Evolutionary conservation across 2,329 filamentous ascomycete genomes (phyloP), one percentile per base, ranked within the genome.

Genomic region (Lachnellula willkommii): DNA sequence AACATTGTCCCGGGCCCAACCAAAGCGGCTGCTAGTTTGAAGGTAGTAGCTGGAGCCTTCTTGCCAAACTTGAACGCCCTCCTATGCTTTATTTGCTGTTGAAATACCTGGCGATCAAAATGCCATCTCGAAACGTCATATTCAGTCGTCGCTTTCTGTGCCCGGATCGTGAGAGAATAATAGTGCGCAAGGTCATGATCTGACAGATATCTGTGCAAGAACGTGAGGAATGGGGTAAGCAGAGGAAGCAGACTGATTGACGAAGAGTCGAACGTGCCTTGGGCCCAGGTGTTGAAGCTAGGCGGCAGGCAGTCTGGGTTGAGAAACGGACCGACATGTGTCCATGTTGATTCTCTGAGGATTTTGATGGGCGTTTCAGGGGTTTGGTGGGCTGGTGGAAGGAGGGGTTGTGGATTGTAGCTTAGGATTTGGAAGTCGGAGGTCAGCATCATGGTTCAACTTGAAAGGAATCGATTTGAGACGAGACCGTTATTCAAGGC

Each of bases 111-210:
- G 17, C 50, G 11, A 39, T 56, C 54, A 45, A 53, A 15, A 50
- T 56, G 54, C 54, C 54, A 56, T 28, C 54, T 52, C 17, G 54
- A 45, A n/a, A 43, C 45, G 26, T 56, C 54, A 15, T 49, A 53
- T 5, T 56, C 54, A 32, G 17, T 9, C 4, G 49, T 56, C 11
- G 43, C 17, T 39, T 53, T 56, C 17, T 56, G 54, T 3, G 50
- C 49, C 8, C 54, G 49, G 12, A 56, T 53, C 12, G 48, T 56
- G 24, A 56, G 54, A 14, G 20, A 26, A 42, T 56, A 26, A 42
- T 56, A 56, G 17, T 53, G 50, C 17, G 36, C 45, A 35, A 56
- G 28, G 26, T 50, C n/a, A 8, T 50, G 49, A 7, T 49, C 43
- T 24, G 28, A 22, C 28, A 56, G 17, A 39, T 47, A 53, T 12